Evolutionary conservation across 2,329 filamentous ascomycete species (phyloP), one percentile per base, ranked within the genome.

Genomic region (Colletotrichum australisinense): DNA sequence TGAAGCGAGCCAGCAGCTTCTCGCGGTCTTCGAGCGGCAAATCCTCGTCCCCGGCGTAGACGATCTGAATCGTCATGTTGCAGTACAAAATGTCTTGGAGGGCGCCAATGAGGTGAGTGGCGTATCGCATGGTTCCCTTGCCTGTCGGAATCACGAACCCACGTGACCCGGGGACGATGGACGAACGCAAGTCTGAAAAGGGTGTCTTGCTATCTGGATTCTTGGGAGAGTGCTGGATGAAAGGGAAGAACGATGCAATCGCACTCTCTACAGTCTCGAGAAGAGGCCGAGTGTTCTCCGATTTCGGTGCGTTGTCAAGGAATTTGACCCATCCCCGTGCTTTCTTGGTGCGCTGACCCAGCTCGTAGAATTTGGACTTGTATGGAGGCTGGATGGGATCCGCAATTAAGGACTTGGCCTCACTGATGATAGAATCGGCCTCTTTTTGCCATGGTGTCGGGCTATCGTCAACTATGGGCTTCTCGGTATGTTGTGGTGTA

Each of bases 91-190:
- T 76, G 6, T 74, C 69, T 16, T 79, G 79, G 1, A 84, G 66
- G 1, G 80, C 75, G n/a, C 76, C 76, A 9, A 84, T 77, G 2
- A 83, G 76, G 64, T 84, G 83, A 30, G 79, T 79, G 3, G 82
- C 81, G 32, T 79, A 82, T 5, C 83, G 79, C 16, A 83, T 75
- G 5, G 74, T 78, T 5, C 76, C 76, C 3, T 78, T 77, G 6
- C 82, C 80, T 0, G 79, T 79, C 4, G 82, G 79, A 19, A 84
- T 82, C 22, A 84, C 80, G 24, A 84, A 79, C 0, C 82, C 82
- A 7, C 69, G 74, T 1, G 78, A 77, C 16, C 77, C 78, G 2
- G 75, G 69, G n/a, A 68, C 55, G 38, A 76, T 69, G 0, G 71
- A 76, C 1, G 62, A 57, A 1, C 69, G 78, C 46, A 75, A 72